Evolutionary conservation across 1,284 basidiomycete genomes (phyloP), one percentile per base, ranked within the genome.

Genomic region (Microbotryum scabiosae): DNA sequence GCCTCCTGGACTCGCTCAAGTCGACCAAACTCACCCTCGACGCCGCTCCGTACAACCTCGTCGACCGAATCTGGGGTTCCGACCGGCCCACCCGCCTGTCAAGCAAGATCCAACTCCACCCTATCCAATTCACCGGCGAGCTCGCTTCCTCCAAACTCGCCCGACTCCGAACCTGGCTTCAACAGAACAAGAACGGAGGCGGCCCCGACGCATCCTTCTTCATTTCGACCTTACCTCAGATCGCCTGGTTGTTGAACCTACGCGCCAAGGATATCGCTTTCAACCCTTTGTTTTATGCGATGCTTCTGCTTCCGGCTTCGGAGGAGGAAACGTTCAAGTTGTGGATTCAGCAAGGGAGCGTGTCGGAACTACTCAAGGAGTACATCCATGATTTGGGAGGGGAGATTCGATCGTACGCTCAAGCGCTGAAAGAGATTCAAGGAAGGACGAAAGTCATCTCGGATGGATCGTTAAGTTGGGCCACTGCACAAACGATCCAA

Each of bases 281-380:
- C 78, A 90, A 96, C 73, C 91, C 91, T 0, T 81, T 94, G 10
- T 92, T 93, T 76, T 87, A 87, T 56, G 82, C 87, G 0, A 94
- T 93, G 71, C 75, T 90, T 12, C 88, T 85, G 69, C 79, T 94
- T 45, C 72, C 82, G 10, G 79, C 85, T 21, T 74, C 73, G 21
- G 23, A 9, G 4, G 36, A 57, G 4, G 36, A 28, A 9, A 14
- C 8, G 14, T 49, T 57, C 23, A 44, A 20, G 6, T 7, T 69
- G 3, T 69, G 63, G 62, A 53, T 90, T 54, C 80, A 92, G 62
- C 77, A 78, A 0, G 73, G 76, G 1, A 84, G 87, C 63, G 73
- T 91, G 20, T 78, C 81, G 21, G 76, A 80, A 20, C 78, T 76
- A 0, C 80, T 85, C 5, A 75, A 77, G 45, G 66, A 74, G 4